Evolutionary conservation across 2,329 filamentous ascomycete genomes (phyloP), one percentile per base, ranked within the genome.

Genomic region (Cryoendolithus antarcticus): DNA sequence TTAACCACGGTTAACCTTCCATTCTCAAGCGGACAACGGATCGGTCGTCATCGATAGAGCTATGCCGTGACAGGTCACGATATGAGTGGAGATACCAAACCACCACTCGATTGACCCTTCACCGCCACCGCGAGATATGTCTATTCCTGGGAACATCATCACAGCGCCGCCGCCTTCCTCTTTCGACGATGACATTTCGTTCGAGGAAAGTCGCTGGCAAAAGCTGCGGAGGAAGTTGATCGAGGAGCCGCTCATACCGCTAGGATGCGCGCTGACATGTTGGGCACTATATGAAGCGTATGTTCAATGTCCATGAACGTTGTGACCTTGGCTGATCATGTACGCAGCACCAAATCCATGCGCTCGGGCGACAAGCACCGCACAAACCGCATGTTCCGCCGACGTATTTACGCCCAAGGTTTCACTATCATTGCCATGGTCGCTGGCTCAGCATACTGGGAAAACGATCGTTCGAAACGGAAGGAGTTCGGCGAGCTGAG

Each of bases 381-480:
- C 54, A 88, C 91, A 41, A 94, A 98, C 66, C 74, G 79, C 49
- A 95, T 95, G 84, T 98, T 98, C 75, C 86, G 91, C 43, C 86
- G 86, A 29, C 86, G 91, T 63, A 82, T 98, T 56, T 86, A 86
- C 58, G 89, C 86, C 4, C 91, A 98, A 64, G 85, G 77, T 37
- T 95, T 98, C 64, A 98, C 91, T 10, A 74, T 98, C 24, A 62
- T 88, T 24, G 86, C 88, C 48, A 84, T 98, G 65, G 74, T 94
- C 6, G 86, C 74, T n/a, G 91, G 93, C 35, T 84, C 83, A 50
- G 75, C 86, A 59, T 98, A 95, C 67, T 96, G 85, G 71, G 71
- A 82, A 58, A 75, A 80, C 46, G 84, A 93, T 57, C 76, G 86
- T 33, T 70, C 84, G 60, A 86, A 86, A 70, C 72, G 81, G 44